Base-by-base conservation (phyloP, 2,329 filamentous ascomycete genomes). In the Alternaria sp. region DNA sequence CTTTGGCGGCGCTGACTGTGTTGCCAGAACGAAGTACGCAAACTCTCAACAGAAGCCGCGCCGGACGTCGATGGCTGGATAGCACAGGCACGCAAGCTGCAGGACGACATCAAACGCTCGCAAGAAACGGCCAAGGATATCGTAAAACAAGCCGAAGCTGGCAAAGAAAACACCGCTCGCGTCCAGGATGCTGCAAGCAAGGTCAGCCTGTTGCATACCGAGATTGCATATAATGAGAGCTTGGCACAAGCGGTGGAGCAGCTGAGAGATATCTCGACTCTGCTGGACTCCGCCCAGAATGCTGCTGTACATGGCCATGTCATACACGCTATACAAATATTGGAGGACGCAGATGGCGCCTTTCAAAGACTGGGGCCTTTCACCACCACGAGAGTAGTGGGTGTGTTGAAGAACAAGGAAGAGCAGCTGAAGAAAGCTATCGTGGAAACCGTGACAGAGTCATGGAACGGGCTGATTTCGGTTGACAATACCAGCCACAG, bases 31-130 rank as follows among this genome's bases (percentile, higher is more conserved):
- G 89, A 96, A 70, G 90, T 98, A 60, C 90, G 89, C 66, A 79
- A 83, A 22, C 87, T 95, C 63, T 96, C 94, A 78, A 87, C 89
- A 73, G 89, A 93, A 67, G 91, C 89, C 18, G 91, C 90, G 58
- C 87, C 89, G 40, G 91, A 96, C 72, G 90, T 97, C 52, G 91
- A 93, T 74, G 87, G 89, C 53, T 98, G 94, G 94, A 92, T 96
- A 58, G 82, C 85, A 53, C 92, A 95, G 77, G 93, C 94, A 49
- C 92, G 92, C 78, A 88, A 90, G 54, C 86, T 97, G 8, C 92
- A 97, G 77, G 87, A 90, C 63, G 94, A 97, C 74, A 94, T 97
- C 66, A 88, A 92, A 71, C 87, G 88, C 48, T 94, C 93, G 25
- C 90, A 92, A 71, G 85, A 87, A 16, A 89, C 93, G 36, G 93